Base-by-base conservation (phyloP, 2,329 filamentous ascomycete genomes). In the Diaporthe velutina region DNA sequence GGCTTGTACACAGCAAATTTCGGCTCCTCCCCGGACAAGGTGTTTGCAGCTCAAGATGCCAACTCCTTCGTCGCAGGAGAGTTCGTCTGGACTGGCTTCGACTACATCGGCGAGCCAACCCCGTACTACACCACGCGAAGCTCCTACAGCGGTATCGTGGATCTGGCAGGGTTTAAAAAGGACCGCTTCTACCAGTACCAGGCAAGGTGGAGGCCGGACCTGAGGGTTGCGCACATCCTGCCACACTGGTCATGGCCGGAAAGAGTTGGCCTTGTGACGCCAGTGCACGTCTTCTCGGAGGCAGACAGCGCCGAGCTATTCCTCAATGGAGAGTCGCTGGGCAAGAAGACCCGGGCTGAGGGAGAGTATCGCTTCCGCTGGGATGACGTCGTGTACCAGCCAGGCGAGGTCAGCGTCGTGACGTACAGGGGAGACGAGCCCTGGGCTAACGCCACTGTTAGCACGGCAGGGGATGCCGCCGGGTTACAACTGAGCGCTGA, bases 231-330 rank as follows among this genome's bases (percentile, higher is more conserved):
- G 4, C 88, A 90, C 77, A 86, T 90, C 25, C 83, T 90, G 0
- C 89, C 89, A 2, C 89, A 90, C 78, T 90, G 89, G 89, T 89
- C 83, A 22, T 91, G 88, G 87, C 85, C 87, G 0, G 84, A 86
- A 22, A 81, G 88, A 0, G 82, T 83, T 0, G 86, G 87, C 2
- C 76, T 85, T 73, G 81, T 85, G 1, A 90, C 88, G 5, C 89
- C 88, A 0, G 88, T 90, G 0, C 88, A 90, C 77, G 88, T 90
- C 0, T 90, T 89, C 76, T 84, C 87, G 0, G 81, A 85, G 0
- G 88, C 82, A 3, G 87, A 90, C 75, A 87, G 89, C 77, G 89
- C 88, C 5, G 88, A 90, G 81, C 80, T 90, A 3, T 90, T 90
- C 75, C 77, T 90, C 17, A 90, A 90, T 70, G 87, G 86, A 3